Evolutionary conservation across 106 monocot genomes (phyloP).

Genomic region (Allium fistulosum): DNA sequence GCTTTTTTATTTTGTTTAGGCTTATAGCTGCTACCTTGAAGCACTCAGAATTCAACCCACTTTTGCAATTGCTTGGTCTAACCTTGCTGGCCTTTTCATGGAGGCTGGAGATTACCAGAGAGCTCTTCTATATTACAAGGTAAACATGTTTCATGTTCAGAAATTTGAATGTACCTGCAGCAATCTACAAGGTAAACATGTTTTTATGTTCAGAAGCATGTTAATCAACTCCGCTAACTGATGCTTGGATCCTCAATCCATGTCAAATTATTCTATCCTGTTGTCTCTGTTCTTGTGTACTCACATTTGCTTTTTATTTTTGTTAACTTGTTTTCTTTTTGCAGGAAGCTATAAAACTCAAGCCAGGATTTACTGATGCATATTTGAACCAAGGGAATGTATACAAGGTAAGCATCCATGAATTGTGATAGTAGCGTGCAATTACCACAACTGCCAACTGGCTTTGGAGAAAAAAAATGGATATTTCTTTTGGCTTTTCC

Average conservation of each 20-base stretch:
- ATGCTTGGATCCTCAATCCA: too few species aligned
- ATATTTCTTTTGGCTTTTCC: slow-evolving; percentile 49
- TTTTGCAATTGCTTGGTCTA: slow-evolving; percentile 95
- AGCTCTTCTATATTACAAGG: slow-evolving; percentile 84
- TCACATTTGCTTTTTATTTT: neutral
- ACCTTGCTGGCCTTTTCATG: slow-evolving; percentile 90
- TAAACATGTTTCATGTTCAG: slow-evolving; percentile 5
- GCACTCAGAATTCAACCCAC: slow-evolving; percentile 79
- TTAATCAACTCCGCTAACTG: too few species aligned
- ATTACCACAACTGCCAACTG: slow-evolving; percentile 8
- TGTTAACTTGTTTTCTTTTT: neutral
- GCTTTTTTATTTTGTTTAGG: slow-evolving; percentile 26
- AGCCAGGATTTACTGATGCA: slow-evolving; percentile 83
- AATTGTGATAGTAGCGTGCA: slow-evolving; percentile 21
- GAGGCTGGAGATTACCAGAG: slow-evolving; percentile 79
- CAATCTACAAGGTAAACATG: too few species aligned
- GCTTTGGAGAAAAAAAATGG: slow-evolving; percentile 22
- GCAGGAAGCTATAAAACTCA: slow-evolving; percentile 91
- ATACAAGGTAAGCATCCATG: slow-evolving; percentile 73
- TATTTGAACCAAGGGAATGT: slow-evolving; percentile 86
- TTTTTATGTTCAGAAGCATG: too few species aligned
- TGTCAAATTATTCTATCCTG: too few species aligned
- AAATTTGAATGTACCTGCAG: neutral
- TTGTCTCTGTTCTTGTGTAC: too few species aligned
- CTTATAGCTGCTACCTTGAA: slow-evolving; percentile 88